Base-by-base conservation (phyloP, 2,329 filamentous ascomycete genomes). In the Spiromastix sp. region DNA sequence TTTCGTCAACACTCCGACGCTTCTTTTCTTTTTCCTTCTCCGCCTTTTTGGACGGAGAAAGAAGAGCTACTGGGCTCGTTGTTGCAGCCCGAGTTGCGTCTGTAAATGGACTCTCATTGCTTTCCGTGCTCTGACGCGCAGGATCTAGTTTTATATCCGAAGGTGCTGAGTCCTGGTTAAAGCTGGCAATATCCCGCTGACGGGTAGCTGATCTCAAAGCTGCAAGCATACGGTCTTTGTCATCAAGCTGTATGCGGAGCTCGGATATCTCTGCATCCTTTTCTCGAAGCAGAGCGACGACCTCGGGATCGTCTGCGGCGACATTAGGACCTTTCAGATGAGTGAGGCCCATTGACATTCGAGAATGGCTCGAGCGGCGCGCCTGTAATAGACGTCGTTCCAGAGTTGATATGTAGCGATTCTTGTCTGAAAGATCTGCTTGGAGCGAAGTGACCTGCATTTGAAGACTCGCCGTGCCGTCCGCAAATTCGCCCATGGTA, bases 391-490 rank as follows among this genome's bases (percentile, higher is more conserved):
- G 67, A 17, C 91, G 77, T 60, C 93, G 93, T 63, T 98, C 91
- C 9, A 98, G 64, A 0, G 91, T 96, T 18, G 82, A 74, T 48
- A 96, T 96, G 57, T 98, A 98, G 20, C 91, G 81, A 49, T 91
- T 96, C 66, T 94, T 95, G 61, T 98, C 91, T n/a, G 74, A 76
- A 30, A 98, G 72, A 56, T 98, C 91, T n/a, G 86, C 77, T 57
- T 94, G 91, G 31, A 98, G 64, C n/a, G 93, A 83, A 32, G 79
- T 77, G 47, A 95, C 86, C 54, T 95, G 91, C n/a, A 84, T 75
- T 28, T 79, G 67, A 32, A 93, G 62, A 16, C 82, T 85, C 5
- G 91, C 91, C 17, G 74, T 81, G 1, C 87, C 89, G 48, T 95
- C 86, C 12, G 82, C 87, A 52, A 80, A 89, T 50, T 93, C 85